These are phyloP conservation scores for Ascochyta rabiei DNA, from an alignment of 2,329 filamentous ascomycete genomes.

Conservation along the genomic window DNA sequence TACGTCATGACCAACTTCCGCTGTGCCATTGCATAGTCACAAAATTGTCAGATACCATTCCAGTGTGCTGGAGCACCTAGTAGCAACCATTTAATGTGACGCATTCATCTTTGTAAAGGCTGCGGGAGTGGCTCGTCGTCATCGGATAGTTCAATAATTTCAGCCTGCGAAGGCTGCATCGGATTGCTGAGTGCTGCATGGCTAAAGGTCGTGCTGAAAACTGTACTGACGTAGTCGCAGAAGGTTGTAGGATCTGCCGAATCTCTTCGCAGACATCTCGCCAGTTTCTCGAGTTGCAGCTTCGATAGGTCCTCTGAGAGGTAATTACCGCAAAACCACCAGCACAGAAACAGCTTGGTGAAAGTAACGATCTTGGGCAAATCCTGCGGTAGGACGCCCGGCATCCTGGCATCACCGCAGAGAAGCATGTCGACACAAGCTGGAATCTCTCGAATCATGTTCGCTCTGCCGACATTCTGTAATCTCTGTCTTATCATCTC, in stretches of 20 bases:
- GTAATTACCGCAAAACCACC: conserved; percentile 41
- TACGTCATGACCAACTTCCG: too few species aligned
- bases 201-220: conserved; percentile 36
- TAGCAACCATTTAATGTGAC: too few species aligned
- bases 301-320: conserved; percentile 12
- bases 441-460: conserved; percentile 33
- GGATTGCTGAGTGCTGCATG: conserved; percentile 26
- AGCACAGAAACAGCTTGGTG: conserved; percentile 43
- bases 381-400: conserved; percentile 34
- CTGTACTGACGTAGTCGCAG: conserved; percentile 32
- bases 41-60: too few species aligned
- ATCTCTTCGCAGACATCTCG: conserved; percentile 16
- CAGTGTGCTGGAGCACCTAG: too few species aligned
- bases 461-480: conserved; percentile 20
- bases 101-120: too few species aligned
- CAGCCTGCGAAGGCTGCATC: conserved; percentile 30
- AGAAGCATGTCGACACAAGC: conserved; percentile 33
- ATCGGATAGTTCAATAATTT: conserved; percentile 39
- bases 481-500: conserved; percentile 33
- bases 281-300: conserved; percentile 25
- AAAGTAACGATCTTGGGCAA: conserved; percentile 32
- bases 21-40: too few species aligned
- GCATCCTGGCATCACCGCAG: conserved; percentile 26
- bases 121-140: conserved; percentile 24
- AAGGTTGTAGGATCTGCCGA: conserved; percentile 26